A percentile compares a stretch with the other conserved stretches of the same genome.
phyloP scores from a whole-genome alignment of 805 yeast genomes.

The Lachancea meyersii region DNA sequence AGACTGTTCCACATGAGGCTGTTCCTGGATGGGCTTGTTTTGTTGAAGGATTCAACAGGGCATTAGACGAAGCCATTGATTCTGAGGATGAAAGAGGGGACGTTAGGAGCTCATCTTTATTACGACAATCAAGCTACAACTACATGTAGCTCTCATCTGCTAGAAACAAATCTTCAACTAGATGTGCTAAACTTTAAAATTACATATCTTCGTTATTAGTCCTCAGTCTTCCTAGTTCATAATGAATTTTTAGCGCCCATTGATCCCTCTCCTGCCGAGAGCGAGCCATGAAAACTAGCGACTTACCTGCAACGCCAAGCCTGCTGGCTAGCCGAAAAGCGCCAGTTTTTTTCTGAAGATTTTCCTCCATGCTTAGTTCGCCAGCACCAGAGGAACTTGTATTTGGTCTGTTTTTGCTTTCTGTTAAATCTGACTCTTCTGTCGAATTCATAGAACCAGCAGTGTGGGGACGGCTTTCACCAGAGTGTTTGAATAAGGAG shows the following conservation, averaged over 20 bases:
- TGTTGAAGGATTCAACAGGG: conserved; percentile 7
- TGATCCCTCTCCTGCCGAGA: conserved; percentile 76
- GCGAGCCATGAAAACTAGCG: conserved; percentile 70
- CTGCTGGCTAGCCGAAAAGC: conserved; percentile 37
- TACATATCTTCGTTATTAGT: neutral
- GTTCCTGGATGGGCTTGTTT: conserved; percentile 5
- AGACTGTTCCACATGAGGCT: neutral
- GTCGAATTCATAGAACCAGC: neutral
- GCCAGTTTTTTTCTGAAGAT: conserved; percentile 12
- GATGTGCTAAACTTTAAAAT: too few species aligned
- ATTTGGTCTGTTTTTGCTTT: neutral
- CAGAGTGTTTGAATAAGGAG: neutral
- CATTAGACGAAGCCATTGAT: conserved; percentile 9
- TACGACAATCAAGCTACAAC: neutral
- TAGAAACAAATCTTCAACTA: neutral
- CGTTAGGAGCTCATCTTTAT: neutral
- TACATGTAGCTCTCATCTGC: neutral
- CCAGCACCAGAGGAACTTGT: neutral
- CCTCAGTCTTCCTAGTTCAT: conserved; percentile 34
- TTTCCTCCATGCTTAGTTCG: conserved; percentile 2
- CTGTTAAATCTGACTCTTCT: neutral
- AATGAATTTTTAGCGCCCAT: conserved; percentile 53
- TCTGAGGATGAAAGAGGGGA: neutral
- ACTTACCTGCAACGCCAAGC: conserved; percentile 60
- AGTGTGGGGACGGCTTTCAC: neutral